Conservation (phyloP, 257 asterid species). For the Ocimum tenuiflorum region DNA sequence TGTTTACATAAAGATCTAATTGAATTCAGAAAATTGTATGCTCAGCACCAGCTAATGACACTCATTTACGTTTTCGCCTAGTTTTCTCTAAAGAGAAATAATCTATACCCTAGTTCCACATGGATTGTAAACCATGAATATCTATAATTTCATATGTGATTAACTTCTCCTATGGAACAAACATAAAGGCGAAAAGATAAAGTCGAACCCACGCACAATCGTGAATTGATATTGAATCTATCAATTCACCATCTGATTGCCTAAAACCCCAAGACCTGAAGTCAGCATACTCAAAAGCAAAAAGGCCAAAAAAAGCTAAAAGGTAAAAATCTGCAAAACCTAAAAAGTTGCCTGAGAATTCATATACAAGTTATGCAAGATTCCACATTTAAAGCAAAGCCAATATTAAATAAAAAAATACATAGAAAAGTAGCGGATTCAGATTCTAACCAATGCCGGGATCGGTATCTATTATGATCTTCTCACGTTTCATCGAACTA, state of each 20-base stretch:
- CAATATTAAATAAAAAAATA: not conserved
- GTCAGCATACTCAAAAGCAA: not conserved
- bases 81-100: not conserved
- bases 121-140: not conserved
- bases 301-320: not conserved
- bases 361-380: not conserved
- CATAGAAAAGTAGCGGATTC: no score
- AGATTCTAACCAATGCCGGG: constrained; percentile 52
- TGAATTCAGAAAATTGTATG: not conserved
- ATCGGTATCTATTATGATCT: constrained; percentile 57
- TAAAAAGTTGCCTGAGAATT: not conserved
- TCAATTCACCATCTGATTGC: not conserved
- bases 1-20: not conserved
- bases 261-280: constrained; percentile 2
- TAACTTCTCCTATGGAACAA: not conserved
- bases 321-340: not conserved
- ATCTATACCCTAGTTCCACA: constrained; percentile 3
- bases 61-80: not conserved
- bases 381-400: constrained; percentile 1
- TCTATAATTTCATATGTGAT: not conserved
- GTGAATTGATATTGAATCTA: not conserved
- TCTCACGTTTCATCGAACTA: constrained; percentile 26
- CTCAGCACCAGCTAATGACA: not conserved
- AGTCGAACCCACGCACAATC: not conserved
- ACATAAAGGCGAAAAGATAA: not conserved